These are phyloP conservation scores for Pyracantha coccinea DNA, from an alignment of 331 rosid genomes.

Conservation along the genomic window DNA sequence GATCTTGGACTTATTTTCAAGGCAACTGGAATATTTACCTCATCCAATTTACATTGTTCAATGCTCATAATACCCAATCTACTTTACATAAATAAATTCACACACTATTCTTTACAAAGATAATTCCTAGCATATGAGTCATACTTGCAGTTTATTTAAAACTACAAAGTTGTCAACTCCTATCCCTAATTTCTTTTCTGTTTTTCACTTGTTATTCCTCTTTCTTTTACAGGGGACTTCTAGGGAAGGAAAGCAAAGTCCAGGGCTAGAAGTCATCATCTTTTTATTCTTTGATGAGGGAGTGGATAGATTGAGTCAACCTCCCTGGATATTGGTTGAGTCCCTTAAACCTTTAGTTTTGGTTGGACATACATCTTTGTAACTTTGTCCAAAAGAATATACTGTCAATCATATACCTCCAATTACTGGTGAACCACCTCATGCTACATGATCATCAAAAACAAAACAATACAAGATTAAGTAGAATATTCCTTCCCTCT, in stretches of 20 bases:
- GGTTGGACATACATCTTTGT: neutral
- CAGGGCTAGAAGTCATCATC: neutral
- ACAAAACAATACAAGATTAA: neutral
- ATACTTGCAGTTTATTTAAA: neutral
- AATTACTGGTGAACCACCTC: slow-evolving; percentile 5
- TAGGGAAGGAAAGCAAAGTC: neutral
- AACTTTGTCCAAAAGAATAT: neutral
- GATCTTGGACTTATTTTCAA: neutral
- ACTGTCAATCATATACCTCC: neutral
- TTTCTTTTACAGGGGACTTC: neutral
- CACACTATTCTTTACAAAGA: neutral
- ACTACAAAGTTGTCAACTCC: neutral
- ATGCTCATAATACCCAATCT: neutral
- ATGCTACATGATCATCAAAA: slow-evolving; percentile 5
- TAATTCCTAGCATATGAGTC: neutral
- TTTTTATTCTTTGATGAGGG: neutral
- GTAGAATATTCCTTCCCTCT: slow-evolving; percentile 3
- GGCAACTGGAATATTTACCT: neutral
- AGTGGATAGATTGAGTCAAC: neutral
- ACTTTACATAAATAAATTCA: neutral
- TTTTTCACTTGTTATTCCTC: neutral
- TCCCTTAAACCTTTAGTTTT: neutral
- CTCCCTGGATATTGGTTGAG: neutral
- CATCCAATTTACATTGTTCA: neutral
- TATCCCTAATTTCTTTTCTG: neutral